phyloP scores from a whole-genome alignment of 768 basidiomycete species.

The Lactarius tabidus region DNA sequence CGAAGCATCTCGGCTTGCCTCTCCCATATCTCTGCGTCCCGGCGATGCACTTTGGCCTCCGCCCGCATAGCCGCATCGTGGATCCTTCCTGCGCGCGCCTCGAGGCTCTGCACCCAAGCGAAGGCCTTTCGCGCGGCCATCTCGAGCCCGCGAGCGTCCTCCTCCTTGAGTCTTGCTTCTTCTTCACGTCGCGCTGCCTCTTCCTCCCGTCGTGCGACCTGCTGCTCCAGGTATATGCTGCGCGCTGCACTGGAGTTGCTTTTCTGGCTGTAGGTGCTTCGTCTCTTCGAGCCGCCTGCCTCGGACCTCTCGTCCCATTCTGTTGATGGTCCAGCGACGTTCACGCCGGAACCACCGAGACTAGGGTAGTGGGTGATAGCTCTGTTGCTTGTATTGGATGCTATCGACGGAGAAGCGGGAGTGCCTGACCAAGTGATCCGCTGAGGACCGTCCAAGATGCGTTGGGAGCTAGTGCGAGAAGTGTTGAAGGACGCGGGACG shows the following conservation, averaged over 20 bases:
- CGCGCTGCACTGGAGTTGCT: conserved; percentile 14
- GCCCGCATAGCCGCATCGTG: conserved; percentile 14
- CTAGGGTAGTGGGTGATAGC: neutral
- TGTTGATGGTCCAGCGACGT: neutral
- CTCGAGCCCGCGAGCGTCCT: conserved; percentile 11
- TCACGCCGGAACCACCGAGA: neutral
- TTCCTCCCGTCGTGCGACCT: conserved; percentile 16
- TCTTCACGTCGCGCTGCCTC: conserved; percentile 12
- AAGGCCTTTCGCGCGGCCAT: conserved; percentile 18
- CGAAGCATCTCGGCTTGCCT: conserved; percentile 16
- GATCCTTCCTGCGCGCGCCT: conserved; percentile 12
- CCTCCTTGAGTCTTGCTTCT: conserved; percentile 8
- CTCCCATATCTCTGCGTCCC: conserved; percentile 13
- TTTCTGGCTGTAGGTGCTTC: conserved; percentile 11
- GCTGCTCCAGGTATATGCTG: conserved; percentile 12
- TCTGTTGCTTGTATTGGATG: neutral
- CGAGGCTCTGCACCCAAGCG: conserved; percentile 13
- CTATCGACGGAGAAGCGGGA: neutral
- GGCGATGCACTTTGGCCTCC: conserved; percentile 4
- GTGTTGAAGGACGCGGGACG: neutral
- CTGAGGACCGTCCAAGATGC: neutral
- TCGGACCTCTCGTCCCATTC: conserved; percentile 12
- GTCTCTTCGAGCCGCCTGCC: conserved; percentile 1
- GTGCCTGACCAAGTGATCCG: conserved; percentile 10
- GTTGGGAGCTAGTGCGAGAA: neutral